Evolutionary conservation across 2,329 filamentous ascomycete species (phyloP), one percentile per base, ranked within the genome.

Genomic region (Penicillium hordei): DNA sequence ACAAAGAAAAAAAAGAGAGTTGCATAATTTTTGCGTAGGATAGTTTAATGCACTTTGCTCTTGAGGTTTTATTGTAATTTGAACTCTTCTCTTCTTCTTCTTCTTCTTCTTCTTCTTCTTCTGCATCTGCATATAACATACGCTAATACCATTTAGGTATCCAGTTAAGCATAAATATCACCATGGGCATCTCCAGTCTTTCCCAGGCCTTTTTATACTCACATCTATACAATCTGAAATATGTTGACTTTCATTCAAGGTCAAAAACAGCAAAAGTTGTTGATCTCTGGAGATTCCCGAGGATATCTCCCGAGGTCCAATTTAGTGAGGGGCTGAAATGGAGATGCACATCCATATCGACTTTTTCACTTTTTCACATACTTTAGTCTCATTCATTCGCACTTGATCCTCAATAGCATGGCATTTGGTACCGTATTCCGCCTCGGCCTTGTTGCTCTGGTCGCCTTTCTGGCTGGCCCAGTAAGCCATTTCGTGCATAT

Each of bases 401-500:
- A 34, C 1, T 23, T 2, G 13, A 17, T 10, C 9, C 19, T 21
- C 6, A 27, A 46, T 52, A 46, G 27, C 19, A 72, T 72, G 70
- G 62, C 60, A 36, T 34, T 59, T 17, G 29, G 56, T 40, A 58
- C 57, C 13, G 40, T 38, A 19, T 48, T 70, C n/a, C 55, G 49
- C 17, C 53, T 70, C 10, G 60, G 64, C 34, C 53, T 70, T 10
- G 58, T 60, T 12, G 58, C 61, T 19, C 51, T 71, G 33, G 46
- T 60, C 2, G 65, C 69, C 17, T 50, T 59, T 9, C 40, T 69
- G 25, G 64, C 60, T 45, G 60, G 61, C 7, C 62, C 63, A 1
- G 53, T 67, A 5, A 36, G 40, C 17, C 70, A 65, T 29, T 23
- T 61, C 23, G 12, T 68, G 5, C 69, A 52, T 4, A 54, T 72